phyloP scores from a whole-genome alignment of 805 yeast species.

The Metschnikowia dekortorum region DNA sequence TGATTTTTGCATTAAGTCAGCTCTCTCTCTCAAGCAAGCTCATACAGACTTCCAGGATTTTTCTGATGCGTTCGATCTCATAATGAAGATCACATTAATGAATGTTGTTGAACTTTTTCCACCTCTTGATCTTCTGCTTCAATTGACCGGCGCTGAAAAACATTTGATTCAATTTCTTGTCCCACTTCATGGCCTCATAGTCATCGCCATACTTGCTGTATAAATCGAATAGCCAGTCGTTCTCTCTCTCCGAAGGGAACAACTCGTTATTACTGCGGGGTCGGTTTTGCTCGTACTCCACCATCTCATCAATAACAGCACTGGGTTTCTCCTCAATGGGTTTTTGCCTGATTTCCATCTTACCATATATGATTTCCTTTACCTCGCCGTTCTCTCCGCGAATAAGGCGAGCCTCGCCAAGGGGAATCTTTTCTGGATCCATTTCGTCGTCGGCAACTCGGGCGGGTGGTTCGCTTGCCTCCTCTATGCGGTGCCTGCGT shows the following conservation, averaged over 20 bases:
- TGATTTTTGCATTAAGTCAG: too few species aligned
- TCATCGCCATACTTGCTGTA: slow-evolving; percentile 82
- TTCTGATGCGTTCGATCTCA: not conserved
- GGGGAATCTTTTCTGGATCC: slow-evolving; percentile 60
- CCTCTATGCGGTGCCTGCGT: slow-evolving; percentile 26
- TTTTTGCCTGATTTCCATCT: slow-evolving; percentile 35
- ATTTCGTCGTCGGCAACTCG: slow-evolving; percentile 32
- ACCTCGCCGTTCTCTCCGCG: slow-evolving; percentile 68
- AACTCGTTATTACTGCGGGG: slow-evolving; percentile 51
- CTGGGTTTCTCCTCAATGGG: slow-evolving; percentile 26
- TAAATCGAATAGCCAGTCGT: slow-evolving; percentile 61
- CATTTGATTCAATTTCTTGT: slow-evolving; percentile 71
- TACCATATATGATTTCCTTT: slow-evolving; percentile 64
- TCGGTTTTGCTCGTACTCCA: slow-evolving; percentile 41
- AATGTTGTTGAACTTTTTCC: slow-evolving; percentile 45
- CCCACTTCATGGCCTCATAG: slow-evolving; percentile 89
- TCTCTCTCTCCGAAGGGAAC: slow-evolving; percentile 66
- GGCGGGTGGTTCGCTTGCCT: slow-evolving; percentile 16
- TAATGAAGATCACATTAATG: not conserved
- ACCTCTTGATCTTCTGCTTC: slow-evolving; percentile 62
- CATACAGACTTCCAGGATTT: not conserved
- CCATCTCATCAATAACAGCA: slow-evolving; percentile 61
- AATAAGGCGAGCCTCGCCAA: slow-evolving; percentile 73
- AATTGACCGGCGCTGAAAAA: slow-evolving; percentile 87
- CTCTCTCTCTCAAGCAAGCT: too few species aligned